A percentile compares a stretch with the other conserved stretches of the same genome.
These are phyloP conservation scores for Colletotrichum eremochloae DNA, from an alignment of 2,329 filamentous ascomycete species.

Conservation along the genomic window DNA sequence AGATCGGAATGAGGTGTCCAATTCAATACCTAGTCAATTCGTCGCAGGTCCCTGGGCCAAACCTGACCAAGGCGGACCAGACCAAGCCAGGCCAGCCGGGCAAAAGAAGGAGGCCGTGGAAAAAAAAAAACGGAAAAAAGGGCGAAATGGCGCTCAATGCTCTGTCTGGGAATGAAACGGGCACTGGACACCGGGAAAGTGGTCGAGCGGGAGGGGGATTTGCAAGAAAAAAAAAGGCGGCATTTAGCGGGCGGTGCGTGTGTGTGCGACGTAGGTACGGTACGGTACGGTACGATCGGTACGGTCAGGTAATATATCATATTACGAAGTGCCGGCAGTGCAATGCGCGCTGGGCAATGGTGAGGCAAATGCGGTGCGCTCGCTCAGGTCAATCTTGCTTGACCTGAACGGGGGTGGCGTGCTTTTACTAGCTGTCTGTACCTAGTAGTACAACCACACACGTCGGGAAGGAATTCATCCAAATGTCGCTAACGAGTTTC, in stretches of 20 bases:
- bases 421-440: neutral
- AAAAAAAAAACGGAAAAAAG: neutral
- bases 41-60: neutral
- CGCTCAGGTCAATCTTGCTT: neutral
- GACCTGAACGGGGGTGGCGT: slow-evolving; percentile 6
- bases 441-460: neutral
- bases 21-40: neutral
- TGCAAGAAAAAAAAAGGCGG: neutral
- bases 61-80: neutral
- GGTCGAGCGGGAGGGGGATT: slow-evolving; percentile 20
- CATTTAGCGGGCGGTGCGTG: neutral
- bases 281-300: neutral
- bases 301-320: slow-evolving; percentile 1
- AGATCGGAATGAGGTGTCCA: neutral
- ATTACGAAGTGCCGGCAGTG: neutral
- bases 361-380: neutral
- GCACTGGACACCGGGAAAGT: slow-evolving; percentile 26
- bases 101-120: neutral
- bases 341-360: neutral
- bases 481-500: neutral
- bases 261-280: neutral
- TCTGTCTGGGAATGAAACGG: slow-evolving; percentile 38
- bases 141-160: slow-evolving; percentile 15
- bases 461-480: neutral
- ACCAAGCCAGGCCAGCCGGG: neutral